Evolutionary conservation across 805 yeast genomes (phyloP), one percentile per base, ranked within the genome.

Genomic region (Saccharomycopsis sp.): DNA sequence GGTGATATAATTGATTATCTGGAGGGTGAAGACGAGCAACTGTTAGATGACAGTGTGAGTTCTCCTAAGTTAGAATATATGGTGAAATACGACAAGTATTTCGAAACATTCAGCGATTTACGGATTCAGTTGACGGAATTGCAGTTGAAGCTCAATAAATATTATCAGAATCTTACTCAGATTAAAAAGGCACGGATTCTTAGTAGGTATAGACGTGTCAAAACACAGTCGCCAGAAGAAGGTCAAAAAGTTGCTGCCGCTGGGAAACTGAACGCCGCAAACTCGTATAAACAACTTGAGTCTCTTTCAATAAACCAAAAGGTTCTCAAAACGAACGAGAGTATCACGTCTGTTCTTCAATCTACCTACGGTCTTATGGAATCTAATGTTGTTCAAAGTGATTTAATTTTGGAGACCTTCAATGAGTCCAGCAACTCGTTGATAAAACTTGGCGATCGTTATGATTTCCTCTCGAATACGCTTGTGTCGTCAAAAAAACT

Each of bases 361-460:
- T 29, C 56, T 1, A 52, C 62, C 3, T 58, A 58, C 34, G 47
- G 56, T n/a, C 47, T 56, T 1, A 61, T 61, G 63, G 62, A 58
- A 47, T 42, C 63, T 8, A 61, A 61, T 22, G 63, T 61, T 2
- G 38, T 61, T 1, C 56, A 34, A 9, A 58, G 62, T 54, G 62
- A 58, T 23, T 49, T 61, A 3, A 14, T 58, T 12, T 53, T 58
- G 15, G 63, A 61, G 2, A 56, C 55, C 8, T 61, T 61, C 55
- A 52, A 23, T 7, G 60, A 61, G 3, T 56, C 62, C 2, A 58
- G 62, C 1, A 56, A 56, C 44, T 55, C 59, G 2, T 42, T 61
- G 53, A n/a, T 34, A 5, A 49, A 53, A 24, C 52, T 61, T 15
- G 38, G 53, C 8, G 63, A 61, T 23, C 49, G 51, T 5, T 61